Evolutionary conservation across 768 basidiomycete genomes (phyloP).

Genomic region (Trametes punicea): DNA sequence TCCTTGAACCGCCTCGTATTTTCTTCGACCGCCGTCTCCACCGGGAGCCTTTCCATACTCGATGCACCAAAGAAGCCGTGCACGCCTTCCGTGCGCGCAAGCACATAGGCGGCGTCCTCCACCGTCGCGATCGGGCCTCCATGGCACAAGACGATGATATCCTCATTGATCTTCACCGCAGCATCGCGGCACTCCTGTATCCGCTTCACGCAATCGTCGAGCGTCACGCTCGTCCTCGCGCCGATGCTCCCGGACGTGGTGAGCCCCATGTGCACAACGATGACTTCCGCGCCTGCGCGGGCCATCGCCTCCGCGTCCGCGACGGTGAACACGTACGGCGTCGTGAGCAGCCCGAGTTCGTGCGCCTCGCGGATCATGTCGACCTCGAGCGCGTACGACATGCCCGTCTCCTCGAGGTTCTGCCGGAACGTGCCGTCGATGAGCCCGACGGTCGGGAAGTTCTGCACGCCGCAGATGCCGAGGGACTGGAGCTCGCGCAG

Average conservation of each 20-base stretch:
- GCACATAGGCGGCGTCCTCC: conserved; percentile 20
- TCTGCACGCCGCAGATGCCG: conserved; percentile 25
- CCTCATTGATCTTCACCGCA: conserved; percentile 13
- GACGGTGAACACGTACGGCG: conserved; percentile 20
- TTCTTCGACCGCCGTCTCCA: conserved; percentile 19
- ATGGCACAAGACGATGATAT: conserved; percentile 21
- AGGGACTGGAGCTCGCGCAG: conserved; percentile 16
- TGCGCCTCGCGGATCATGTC: conserved; percentile 22
- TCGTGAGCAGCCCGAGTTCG: conserved; percentile 20
- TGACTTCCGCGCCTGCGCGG: conserved; percentile 19
- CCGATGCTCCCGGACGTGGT: conserved; percentile 23
- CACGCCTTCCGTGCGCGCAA: conserved; percentile 17
- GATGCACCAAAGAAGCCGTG: conserved; percentile 23
- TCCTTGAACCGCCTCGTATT: conserved; percentile 20
- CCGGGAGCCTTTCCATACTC: conserved; percentile 21
- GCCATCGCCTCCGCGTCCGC: conserved; percentile 19
- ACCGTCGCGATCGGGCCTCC: conserved; percentile 19
- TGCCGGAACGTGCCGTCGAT: conserved; percentile 22
- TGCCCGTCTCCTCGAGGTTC: conserved; percentile 25
- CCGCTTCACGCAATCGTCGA: conserved; percentile 18
- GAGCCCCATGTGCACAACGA: conserved; percentile 24
- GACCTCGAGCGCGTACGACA: conserved; percentile 21
- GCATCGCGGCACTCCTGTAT: conserved; percentile 22
- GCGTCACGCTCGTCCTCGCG: conserved; percentile 17
- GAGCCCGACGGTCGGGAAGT: conserved; percentile 24